Evolutionary conservation across 768 basidiomycete species (phyloP).

Genomic region (Amanita thiersii): DNA sequence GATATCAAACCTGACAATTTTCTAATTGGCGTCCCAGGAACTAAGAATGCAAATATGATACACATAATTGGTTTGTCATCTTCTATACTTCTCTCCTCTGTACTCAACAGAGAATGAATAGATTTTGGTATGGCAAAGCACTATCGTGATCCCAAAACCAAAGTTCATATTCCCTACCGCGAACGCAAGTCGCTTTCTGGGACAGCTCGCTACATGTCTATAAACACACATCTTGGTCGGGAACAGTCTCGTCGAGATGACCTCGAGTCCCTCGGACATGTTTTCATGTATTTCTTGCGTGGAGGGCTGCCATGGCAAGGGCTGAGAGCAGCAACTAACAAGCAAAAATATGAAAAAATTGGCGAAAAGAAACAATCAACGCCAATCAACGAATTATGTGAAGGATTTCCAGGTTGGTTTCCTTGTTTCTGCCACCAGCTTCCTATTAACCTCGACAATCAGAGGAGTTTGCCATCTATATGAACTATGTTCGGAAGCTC

Average conservation of each 20-base stretch:
- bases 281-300: conserved; percentile 98
- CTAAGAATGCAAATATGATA: conserved; percentile 82
- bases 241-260: conserved; percentile 95
- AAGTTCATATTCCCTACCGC: conserved; percentile 97
- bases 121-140: conserved; percentile 99
- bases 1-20: conserved; percentile 99
- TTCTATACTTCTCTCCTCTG: conserved; percentile 3
- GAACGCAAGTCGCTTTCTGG: conserved; percentile 96
- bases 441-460: conserved; percentile 5
- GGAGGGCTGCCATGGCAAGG: conserved; percentile 99
- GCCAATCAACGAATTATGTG: conserved; percentile 84
- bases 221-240: conserved; percentile 96
- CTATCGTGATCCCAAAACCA: conserved; percentile 96
- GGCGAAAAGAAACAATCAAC: conserved; percentile 99
- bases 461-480: conserved; percentile 99
- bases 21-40: conserved; percentile 88
- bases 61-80: conserved; percentile 72
- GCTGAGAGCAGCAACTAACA: conserved; percentile 94
- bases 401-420: conserved; percentile 86
- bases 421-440: conserved; percentile 1
- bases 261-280: conserved; percentile 93
- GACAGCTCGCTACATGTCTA: conserved; percentile 98
- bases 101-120: conserved; percentile 18
- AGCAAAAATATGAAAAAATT: conserved; percentile 99
- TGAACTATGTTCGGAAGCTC: conserved; percentile 98